Evolutionary conservation across 2,329 filamentous ascomycete species (phyloP).

Genomic region (Penicillium sp.): DNA sequence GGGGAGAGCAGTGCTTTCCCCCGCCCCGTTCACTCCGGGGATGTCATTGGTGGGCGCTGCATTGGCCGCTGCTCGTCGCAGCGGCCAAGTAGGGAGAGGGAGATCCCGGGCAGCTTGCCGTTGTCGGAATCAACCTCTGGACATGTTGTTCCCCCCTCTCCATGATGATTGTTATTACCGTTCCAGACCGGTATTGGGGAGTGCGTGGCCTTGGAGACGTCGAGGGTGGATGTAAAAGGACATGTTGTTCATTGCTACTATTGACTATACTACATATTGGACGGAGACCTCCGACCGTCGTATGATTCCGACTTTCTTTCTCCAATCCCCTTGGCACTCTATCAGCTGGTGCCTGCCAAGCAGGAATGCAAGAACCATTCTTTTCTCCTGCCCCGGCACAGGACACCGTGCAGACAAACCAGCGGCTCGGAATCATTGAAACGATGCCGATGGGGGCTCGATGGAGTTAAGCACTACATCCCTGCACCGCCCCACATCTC

Average conservation of each 20-base stretch:
- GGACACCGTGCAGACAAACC: too few species aligned
- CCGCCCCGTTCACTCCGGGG: not conserved
- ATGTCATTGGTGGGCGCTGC: slow-evolving; percentile 5
- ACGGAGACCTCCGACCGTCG: not conserved
- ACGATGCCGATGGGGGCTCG: not conserved
- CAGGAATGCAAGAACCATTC: not conserved
- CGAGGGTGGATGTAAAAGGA: slow-evolving; percentile 6
- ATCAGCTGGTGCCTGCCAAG: not conserved
- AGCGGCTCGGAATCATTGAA: slow-evolving; percentile 7
- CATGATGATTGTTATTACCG: slow-evolving; percentile 6
- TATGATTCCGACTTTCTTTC: not conserved
- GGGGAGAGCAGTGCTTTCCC: slow-evolving; percentile 10
- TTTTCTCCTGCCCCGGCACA: too few species aligned
- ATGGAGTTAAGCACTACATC: slow-evolving; percentile 30
- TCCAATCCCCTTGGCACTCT: not conserved
- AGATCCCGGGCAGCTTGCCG: slow-evolving; percentile 30
- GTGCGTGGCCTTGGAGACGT: slow-evolving; percentile 1
- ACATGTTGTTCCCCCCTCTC: too few species aligned
- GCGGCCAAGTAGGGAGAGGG: too few species aligned
- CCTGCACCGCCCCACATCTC: slow-evolving; percentile 27
- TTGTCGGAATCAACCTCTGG: slow-evolving; percentile 35
- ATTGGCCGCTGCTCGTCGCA: too few species aligned
- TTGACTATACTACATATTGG: too few species aligned
- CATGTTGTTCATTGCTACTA: too few species aligned
- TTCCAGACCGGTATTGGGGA: slow-evolving; percentile 17